These are phyloP conservation scores for Venturia nashicola DNA, from an alignment of 2,329 filamentous ascomycete genomes.

Conservation along the genomic window DNA sequence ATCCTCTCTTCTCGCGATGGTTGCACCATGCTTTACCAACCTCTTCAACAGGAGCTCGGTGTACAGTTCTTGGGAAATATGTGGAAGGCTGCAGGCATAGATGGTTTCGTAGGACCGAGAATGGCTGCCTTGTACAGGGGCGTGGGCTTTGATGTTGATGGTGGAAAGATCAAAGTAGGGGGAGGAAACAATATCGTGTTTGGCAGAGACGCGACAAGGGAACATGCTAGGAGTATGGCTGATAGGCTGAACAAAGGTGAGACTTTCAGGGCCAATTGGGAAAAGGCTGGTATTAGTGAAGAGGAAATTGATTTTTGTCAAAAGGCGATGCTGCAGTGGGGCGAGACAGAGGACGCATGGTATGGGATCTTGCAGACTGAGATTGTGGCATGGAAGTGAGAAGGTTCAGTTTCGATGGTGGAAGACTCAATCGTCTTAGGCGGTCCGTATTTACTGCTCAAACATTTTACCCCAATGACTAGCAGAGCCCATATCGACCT, in stretches of 20 bases:
- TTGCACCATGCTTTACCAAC: neutral
- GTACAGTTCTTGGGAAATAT: neutral
- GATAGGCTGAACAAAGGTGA: neutral
- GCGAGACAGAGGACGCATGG: constrained; percentile 2
- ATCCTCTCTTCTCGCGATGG: constrained; percentile 35
- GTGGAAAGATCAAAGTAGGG: constrained; percentile 4
- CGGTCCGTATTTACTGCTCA: constrained; percentile 13
- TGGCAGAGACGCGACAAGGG: neutral
- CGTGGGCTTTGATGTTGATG: constrained; percentile 9
- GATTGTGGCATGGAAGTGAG: constrained; percentile 7
- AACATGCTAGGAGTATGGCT: neutral
- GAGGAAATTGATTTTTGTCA: constrained; percentile 3
- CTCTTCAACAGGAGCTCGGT: neutral
- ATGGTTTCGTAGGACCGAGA: neutral
- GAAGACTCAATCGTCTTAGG: neutral
- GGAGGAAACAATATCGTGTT: neutral
- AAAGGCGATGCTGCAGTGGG: neutral
- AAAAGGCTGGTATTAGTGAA: constrained; percentile 5
- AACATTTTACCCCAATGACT: constrained; percentile 25
- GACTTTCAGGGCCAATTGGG: neutral
- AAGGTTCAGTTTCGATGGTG: no score
- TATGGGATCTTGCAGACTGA: constrained; percentile 8
- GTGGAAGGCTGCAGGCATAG: neutral
- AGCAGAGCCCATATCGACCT: constrained; percentile 19
- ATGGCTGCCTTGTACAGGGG: neutral